Conservation (phyloP, 176 grass and related monocot genomes). For the Calamus simplicifolius region DNA sequence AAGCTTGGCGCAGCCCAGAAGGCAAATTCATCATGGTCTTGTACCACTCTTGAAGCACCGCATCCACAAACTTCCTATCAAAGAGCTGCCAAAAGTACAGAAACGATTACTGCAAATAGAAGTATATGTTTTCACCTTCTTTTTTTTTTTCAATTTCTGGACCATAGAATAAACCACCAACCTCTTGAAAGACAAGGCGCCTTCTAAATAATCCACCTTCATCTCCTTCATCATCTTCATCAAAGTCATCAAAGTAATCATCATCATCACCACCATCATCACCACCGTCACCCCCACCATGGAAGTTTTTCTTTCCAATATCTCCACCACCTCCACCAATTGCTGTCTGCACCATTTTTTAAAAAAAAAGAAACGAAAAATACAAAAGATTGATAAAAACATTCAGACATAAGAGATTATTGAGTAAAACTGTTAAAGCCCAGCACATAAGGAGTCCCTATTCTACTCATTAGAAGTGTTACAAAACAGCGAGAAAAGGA, state of each 20-base stretch:
- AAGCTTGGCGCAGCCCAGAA: slow-evolving; percentile 82
- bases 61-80: slow-evolving; percentile 89
- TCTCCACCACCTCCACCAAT: slow-evolving; percentile 92
- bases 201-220: slow-evolving; percentile 83
- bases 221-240: slow-evolving; percentile 78
- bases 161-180: slow-evolving; percentile 16
- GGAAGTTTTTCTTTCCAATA: slow-evolving; percentile 86
- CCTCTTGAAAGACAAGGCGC: slow-evolving; percentile 76
- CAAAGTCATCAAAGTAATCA: slow-evolving; percentile 96
- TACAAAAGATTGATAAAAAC: slow-evolving; percentile 5
- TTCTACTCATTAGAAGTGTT: too few relatives aligned
- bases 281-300: slow-evolving; percentile 90
- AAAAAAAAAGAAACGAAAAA: slow-evolving; percentile 22
- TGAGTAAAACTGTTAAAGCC: too few relatives aligned
- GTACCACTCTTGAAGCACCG: slow-evolving; percentile 94
- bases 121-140: too few relatives aligned
- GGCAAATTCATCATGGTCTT: slow-evolving; percentile 82
- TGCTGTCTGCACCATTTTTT: slow-evolving; percentile 35
- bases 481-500: too few relatives aligned
- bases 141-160: too few relatives aligned
- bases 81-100: slow-evolving; percentile 50
- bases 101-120: too few relatives aligned
- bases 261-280: slow-evolving; percentile 97
- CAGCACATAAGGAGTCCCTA: too few relatives aligned
- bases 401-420: neutral